Conservation (phyloP, 2,329 filamentous ascomycete genomes). For the Scedosporium apiospermum region DNA sequence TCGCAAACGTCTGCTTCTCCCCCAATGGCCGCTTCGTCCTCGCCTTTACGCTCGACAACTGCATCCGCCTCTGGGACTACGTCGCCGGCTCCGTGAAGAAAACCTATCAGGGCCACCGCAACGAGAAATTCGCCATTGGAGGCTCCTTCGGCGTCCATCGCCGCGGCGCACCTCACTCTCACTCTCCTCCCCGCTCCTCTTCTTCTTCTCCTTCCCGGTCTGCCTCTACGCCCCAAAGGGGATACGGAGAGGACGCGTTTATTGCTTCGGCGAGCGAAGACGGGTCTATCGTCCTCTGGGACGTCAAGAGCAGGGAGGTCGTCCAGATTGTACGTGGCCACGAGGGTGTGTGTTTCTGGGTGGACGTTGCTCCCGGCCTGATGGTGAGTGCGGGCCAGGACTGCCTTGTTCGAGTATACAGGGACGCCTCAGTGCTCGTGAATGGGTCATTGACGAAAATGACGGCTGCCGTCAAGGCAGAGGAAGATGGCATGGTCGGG, state of each 20-base stretch:
- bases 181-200: neutral
- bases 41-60: slow-evolving; percentile 84
- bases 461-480: neutral
- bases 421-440: slow-evolving; percentile 14
- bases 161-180: slow-evolving; percentile 6
- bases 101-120: slow-evolving; percentile 90
- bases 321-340: slow-evolving; percentile 55
- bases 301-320: slow-evolving; percentile 75
- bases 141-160: slow-evolving; percentile 64
- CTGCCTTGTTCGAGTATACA: slow-evolving; percentile 40
- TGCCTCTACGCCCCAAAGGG: neutral
- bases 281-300: slow-evolving; percentile 78
- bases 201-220: neutral
- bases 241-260: slow-evolving; percentile 40
- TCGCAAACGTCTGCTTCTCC: slow-evolving; percentile 82
- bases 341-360: slow-evolving; percentile 56
- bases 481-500: slow-evolving; percentile 7
- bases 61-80: slow-evolving; percentile 90
- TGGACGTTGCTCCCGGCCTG: slow-evolving; percentile 46
- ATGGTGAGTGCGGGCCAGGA: slow-evolving; percentile 52
- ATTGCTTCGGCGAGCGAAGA: slow-evolving; percentile 82
- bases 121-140: slow-evolving; percentile 74
- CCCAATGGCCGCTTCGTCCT: slow-evolving; percentile 91
- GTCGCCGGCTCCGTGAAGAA: slow-evolving; percentile 85
- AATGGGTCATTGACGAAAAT: neutral